Base-by-base conservation (phyloP, 1,284 basidiomycete species). In the Cerioporus squamosus region DNA sequence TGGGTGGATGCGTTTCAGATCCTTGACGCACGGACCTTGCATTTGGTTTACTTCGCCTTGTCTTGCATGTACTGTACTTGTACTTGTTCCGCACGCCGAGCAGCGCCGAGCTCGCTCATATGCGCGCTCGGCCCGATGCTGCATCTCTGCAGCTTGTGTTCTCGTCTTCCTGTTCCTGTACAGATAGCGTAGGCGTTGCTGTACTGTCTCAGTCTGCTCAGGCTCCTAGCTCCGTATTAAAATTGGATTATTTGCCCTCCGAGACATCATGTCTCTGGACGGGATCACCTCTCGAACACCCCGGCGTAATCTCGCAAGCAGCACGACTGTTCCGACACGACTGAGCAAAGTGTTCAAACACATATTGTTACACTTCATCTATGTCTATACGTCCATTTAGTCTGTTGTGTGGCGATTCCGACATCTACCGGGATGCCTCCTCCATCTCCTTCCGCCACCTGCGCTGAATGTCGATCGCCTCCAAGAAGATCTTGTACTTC, bases 401-500 rank as follows among this genome's bases (percentile, higher is more conserved):
- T 20, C 26, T 20, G n/a, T 29, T 53, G 5, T 29, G 26, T 40
- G 24, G 18, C 24, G 18, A 22, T 50, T 14, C 6, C 23, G 4
- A 17, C 8, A 5, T 47, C 61, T 53, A 67, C 48, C 58, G 69
- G 24, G 48, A 23, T 8, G 87, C 87, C 45, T 83, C 81, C 58
- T 89, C 86, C 73, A 93, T 88, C 68, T 88, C 79, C 62, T 78
- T 75, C 61, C 88, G 82, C 94, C 94, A 96, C 56, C 86, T 80
- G 68, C 86, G 86, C 80, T 99, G 97, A 47, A 94, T 86, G 20
- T 92, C 89, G 53, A 98, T 95, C 29, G 79, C 83, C 73, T 98
- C 95, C 53, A 84, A 77, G 80, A 98, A 98, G 69, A 98, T 96
- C 74, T 86, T 88, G 75, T 97, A 99, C 79, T 99, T 99, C 15